Evolutionary conservation across 2,329 filamentous ascomycete species (phyloP).

Genomic region (Drechslerella dactyloides): DNA sequence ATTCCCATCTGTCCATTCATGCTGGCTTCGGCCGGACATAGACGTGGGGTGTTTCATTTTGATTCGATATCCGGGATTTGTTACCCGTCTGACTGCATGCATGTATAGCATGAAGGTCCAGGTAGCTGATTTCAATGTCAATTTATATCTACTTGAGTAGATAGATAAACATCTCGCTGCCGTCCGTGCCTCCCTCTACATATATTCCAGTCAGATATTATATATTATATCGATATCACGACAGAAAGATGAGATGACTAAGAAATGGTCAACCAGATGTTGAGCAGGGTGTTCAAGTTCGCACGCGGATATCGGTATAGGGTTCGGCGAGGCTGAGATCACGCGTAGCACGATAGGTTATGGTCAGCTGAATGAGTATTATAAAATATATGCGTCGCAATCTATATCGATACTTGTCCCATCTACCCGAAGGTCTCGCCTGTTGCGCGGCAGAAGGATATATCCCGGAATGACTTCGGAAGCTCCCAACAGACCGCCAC

Average conservation of each 20-base stretch:
- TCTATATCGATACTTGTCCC: constrained; percentile 9
- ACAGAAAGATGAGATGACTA: neutral
- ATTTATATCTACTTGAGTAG: neutral
- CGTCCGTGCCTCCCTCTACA: no score
- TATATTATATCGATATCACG: no score
- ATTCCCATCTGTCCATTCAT: no score
- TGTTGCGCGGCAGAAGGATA: constrained; percentile 14
- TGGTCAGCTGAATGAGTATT: constrained; percentile 40
- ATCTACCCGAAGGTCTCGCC: constrained; percentile 43
- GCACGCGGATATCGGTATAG: constrained; percentile 1
- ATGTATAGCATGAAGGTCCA: constrained; percentile 27
- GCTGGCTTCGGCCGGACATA: neutral
- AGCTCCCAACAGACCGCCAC: constrained; percentile 26
- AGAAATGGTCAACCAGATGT: neutral
- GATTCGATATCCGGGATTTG: constrained; percentile 34
- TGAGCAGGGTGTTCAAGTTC: neutral
- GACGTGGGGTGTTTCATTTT: neutral
- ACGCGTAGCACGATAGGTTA: constrained; percentile 8
- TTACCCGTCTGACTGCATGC: constrained; percentile 34
- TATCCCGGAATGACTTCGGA: constrained; percentile 50
- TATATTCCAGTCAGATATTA: no score
- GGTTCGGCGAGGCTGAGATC: neutral
- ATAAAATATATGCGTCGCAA: neutral
- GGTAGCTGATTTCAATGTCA: neutral
- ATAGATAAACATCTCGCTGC: no score